Conservation (phyloP, 495 filamentous ascomycete species). For the Hypoxylon intermedium region DNA sequence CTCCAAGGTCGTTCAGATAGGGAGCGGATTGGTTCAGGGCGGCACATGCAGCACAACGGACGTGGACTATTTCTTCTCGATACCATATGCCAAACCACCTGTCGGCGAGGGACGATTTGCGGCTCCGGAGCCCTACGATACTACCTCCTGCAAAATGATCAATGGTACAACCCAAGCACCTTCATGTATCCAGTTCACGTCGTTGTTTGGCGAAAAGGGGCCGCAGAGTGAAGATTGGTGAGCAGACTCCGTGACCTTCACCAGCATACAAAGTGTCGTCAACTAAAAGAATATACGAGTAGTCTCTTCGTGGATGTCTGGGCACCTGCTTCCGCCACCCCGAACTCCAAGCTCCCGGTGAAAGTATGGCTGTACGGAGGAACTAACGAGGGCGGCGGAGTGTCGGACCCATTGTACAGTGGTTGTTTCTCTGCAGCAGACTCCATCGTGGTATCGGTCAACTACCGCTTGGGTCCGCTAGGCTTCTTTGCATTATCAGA, state of each 20-base stretch:
- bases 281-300: conserved; percentile 22
- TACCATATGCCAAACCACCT: conserved; percentile 44
- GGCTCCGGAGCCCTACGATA: conserved; percentile 35
- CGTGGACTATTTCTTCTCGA: conserved; percentile 34
- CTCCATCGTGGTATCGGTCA: conserved; percentile 51
- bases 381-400: conserved; percentile 37
- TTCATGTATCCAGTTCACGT: conserved; percentile 46
- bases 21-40: conserved; percentile 25
- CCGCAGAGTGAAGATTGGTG: conserved; percentile 46
- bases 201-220: conserved; percentile 30
- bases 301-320: conserved; percentile 43
- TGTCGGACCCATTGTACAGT: conserved; percentile 47
- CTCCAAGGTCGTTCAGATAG: conserved; percentile 10
- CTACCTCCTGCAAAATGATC: conserved; percentile 8
- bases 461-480: conserved; percentile 68
- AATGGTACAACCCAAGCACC: conserved; percentile 29
- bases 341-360: conserved; percentile 47
- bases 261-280: not conserved
- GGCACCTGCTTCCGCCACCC: conserved; percentile 41
- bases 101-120: conserved; percentile 40
- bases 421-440: conserved; percentile 49
- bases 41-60: conserved; percentile 20
- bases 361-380: conserved; percentile 55
- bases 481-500: conserved; percentile 55
- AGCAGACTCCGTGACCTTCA: conserved; percentile 10